Evolutionary conservation across 495 filamentous ascomycete species (phyloP).

Genomic region (Aspergillus mulundensis): DNA sequence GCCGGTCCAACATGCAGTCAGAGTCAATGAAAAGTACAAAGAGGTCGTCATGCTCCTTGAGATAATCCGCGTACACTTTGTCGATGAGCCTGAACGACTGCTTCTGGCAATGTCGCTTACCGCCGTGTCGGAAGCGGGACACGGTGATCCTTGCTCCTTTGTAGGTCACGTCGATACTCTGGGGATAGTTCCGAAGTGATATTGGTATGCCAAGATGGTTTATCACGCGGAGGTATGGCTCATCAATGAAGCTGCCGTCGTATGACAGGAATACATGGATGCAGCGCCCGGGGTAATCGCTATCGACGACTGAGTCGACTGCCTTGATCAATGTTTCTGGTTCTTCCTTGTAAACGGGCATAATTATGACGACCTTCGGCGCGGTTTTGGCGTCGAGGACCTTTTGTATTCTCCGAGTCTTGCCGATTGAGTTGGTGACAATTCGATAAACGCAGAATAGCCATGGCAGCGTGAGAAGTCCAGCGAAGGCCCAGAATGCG

Average conservation of each 20-base stretch:
- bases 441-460: constrained; percentile 88
- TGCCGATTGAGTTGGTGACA: constrained; percentile 78
- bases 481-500: constrained; percentile 91
- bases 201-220: constrained; percentile 82
- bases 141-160: constrained; percentile 80
- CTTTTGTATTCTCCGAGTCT: constrained; percentile 75
- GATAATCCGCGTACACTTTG: constrained; percentile 84
- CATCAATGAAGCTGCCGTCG: constrained; percentile 84
- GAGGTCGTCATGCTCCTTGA: constrained; percentile 83
- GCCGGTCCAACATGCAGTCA: constrained; percentile 89
- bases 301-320: constrained; percentile 87
- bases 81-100: constrained; percentile 92
- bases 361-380: constrained; percentile 93
- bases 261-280: constrained; percentile 97
- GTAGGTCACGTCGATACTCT: constrained; percentile 88
- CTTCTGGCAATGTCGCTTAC: constrained; percentile 93
- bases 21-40: constrained; percentile 98
- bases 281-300: constrained; percentile 90
- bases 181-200: constrained; percentile 71
- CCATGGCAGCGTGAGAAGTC: constrained; percentile 82
- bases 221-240: constrained; percentile 84
- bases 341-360: constrained; percentile 96
- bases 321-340: constrained; percentile 83
- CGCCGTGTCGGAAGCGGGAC: constrained; percentile 89
- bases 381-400: constrained; percentile 80